phyloP scores from a whole-genome alignment of 2,329 filamentous ascomycete genomes.

The Macroventuria anomochaeta region DNA sequence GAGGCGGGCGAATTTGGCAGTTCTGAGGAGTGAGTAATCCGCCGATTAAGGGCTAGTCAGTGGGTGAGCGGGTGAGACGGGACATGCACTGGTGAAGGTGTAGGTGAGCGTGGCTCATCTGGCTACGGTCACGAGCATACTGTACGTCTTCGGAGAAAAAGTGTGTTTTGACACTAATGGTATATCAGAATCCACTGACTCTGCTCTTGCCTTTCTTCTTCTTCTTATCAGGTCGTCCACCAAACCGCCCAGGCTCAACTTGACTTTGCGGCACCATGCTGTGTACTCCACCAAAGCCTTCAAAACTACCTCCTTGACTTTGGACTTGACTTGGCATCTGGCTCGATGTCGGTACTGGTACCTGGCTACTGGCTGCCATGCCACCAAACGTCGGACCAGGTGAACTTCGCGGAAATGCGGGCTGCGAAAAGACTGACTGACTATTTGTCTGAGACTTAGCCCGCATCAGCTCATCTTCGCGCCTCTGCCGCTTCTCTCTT shows the following conservation, averaged over 20 bases:
- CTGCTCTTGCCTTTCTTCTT: slow-evolving; percentile 45
- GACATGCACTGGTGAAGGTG: too few relatives aligned
- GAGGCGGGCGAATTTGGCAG: too few relatives aligned
- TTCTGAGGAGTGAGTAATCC: too few relatives aligned
- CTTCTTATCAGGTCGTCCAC: slow-evolving; percentile 42
- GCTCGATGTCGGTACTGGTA: slow-evolving; percentile 17
- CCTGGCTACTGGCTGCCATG: slow-evolving; percentile 37
- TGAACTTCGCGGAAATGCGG: slow-evolving; percentile 32
- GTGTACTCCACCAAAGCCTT: slow-evolving; percentile 13
- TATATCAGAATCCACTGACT: slow-evolving; percentile 39
- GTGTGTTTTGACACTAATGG: too few relatives aligned
- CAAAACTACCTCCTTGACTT: slow-evolving; percentile 8
- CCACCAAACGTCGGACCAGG: slow-evolving; percentile 33
- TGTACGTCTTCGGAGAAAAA: too few relatives aligned
- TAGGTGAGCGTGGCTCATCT: too few relatives aligned
- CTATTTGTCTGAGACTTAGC: slow-evolving; percentile 22
- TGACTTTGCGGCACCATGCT: slow-evolving; percentile 35
- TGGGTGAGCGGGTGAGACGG: too few relatives aligned
- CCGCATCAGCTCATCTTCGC: slow-evolving; percentile 44
- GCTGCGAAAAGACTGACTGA: slow-evolving; percentile 32
- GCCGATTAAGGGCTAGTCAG: too few relatives aligned
- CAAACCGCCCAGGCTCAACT: slow-evolving; percentile 44
- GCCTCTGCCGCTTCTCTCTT: slow-evolving; percentile 49
- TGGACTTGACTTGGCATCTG: slow-evolving; percentile 20
- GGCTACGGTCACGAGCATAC: too few relatives aligned